Base-by-base conservation (phyloP, 2,329 filamentous ascomycete genomes). In the Venturia oleaginea region DNA sequence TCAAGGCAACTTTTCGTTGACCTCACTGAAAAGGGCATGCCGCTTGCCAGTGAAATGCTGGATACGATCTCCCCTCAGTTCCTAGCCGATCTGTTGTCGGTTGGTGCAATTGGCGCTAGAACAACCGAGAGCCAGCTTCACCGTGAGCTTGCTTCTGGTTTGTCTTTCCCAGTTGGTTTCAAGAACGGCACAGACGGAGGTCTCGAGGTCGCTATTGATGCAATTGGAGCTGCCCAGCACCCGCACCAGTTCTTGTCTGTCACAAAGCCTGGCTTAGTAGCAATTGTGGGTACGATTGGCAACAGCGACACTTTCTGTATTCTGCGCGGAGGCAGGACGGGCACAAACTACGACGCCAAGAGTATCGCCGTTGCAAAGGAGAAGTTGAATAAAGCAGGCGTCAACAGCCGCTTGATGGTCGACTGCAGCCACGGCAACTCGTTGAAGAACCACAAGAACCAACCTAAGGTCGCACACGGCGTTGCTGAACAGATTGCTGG, bases 251-350 rank as follows among this genome's bases (percentile, higher is more conserved):
- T 99, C 83, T 83, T 99, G 70, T 96, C 92, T 6, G 93, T 97
- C 69, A 97, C 94, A 27, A 97, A 97, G 81, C 92, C 92, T 30
- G 94, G 94, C 69, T 87, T 97, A 34, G 93, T 93, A 51, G 91
- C 94, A 67, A 97, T 97, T 72, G 92, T 96, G 38, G 91, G 92
- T 68, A 99, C 94, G 0, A 86, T 88, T 34, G 94, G 94, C 67
- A 99, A 99, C 78, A 90, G 96, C 40, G 92, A 99, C 78, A 96
- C 93, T 81, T 99, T 96, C 77, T 91, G 96, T 64, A 96, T 99
- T 71, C 84, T 97, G 65, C 86, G 94, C 67, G 94, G 94, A 65
- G 94, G 94, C 64, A 95, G 89, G 71, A 90, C 88, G 77, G 94
- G 94, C 67, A 94, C 93, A 67, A 99, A 99, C 81, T 97, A 90